These are phyloP conservation scores for Leptographium flavum DNA, from an alignment of 2,329 filamentous ascomycete genomes.

Conservation along the genomic window DNA sequence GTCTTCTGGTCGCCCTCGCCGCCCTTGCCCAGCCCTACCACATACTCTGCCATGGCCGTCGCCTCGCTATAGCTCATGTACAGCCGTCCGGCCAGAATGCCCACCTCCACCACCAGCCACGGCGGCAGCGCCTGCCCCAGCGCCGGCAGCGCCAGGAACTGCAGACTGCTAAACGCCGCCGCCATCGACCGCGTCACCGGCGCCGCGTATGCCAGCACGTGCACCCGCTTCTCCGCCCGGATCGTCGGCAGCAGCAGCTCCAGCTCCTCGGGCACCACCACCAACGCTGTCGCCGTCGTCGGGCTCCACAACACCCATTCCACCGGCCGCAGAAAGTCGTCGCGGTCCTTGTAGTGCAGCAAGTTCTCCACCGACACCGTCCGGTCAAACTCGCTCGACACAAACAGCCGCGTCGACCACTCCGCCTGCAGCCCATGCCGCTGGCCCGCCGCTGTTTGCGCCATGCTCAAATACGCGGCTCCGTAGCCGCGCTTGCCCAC, in stretches of 20 bases:
- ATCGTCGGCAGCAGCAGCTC: conserved; percentile 37
- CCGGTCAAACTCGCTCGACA: conserved; percentile 31
- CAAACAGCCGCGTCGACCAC: conserved; percentile 16
- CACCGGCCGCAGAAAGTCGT: conserved; percentile 24
- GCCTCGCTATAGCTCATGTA: conserved; percentile 42
- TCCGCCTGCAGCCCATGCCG: conserved; percentile 3
- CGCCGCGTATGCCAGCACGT: conserved; percentile 38
- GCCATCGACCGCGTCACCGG: conserved; percentile 47
- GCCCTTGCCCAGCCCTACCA: conserved; percentile 15
- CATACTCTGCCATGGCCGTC: conserved; percentile 16
- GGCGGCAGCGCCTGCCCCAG: conserved; percentile 31
- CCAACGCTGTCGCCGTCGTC: conserved; percentile 30
- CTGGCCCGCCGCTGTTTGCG: not conserved
- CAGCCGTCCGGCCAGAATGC: conserved; percentile 44
- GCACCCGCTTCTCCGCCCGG: conserved; percentile 5
- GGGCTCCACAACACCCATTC: conserved; percentile 48
- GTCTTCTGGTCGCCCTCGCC: not conserved
- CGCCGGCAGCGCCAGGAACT: conserved; percentile 35
- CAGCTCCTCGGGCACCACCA: conserved; percentile 50
- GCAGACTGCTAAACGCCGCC: conserved; percentile 37
- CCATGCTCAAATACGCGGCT: conserved; percentile 2
- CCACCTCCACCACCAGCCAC: conserved; percentile 44
- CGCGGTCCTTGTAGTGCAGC: conserved; percentile 6
- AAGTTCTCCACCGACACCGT: conserved; percentile 25
- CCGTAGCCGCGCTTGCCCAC: not conserved